Conservation (phyloP, 2,329 filamentous ascomycete species). For the Thermothelomyces thermophilus region DNA sequence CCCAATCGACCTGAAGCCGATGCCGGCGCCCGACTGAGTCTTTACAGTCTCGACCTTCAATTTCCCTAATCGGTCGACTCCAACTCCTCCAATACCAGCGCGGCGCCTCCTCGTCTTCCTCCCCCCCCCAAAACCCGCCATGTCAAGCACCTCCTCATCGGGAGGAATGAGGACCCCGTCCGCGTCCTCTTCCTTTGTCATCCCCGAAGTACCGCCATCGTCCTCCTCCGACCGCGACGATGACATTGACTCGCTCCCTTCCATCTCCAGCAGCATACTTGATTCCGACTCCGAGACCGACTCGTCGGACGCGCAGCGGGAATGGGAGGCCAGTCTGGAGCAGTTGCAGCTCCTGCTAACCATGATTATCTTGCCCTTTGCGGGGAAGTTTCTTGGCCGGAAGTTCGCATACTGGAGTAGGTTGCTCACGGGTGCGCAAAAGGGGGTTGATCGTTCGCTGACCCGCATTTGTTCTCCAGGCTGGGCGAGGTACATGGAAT, state of each 20-base stretch:
- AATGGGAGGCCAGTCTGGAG: conserved; percentile 92
- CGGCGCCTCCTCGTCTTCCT: background rate
- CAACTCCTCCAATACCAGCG: background rate
- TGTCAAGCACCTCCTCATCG: conserved; percentile 13
- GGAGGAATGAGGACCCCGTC: conserved; percentile 22
- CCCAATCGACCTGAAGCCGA: background rate
- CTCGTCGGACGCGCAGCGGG: conserved; percentile 79
- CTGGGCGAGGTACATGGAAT: conserved; percentile 91
- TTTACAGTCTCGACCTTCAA: too few relatives aligned
- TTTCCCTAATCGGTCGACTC: background rate
- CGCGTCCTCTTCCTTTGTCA: conserved; percentile 48
- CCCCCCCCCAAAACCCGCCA: background rate
- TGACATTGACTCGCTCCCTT: conserved; percentile 59
- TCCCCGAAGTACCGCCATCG: conserved; percentile 40
- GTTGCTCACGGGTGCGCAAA: conserved; percentile 30
- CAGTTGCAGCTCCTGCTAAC: conserved; percentile 88
- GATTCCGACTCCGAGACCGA: conserved; percentile 41
- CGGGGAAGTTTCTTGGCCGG: conserved; percentile 90
- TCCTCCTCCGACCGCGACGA: conserved; percentile 35
- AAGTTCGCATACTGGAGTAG: conserved; percentile 95
- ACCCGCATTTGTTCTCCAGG: conserved; percentile 43
- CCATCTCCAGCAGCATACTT: conserved; percentile 46
- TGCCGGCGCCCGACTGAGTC: background rate
- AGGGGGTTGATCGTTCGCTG: background rate
- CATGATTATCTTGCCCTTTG: conserved; percentile 89